These are phyloP conservation scores for Blastobotrys chiropterorum DNA, from an alignment of 805 yeast genomes.

Conservation along the genomic window DNA sequence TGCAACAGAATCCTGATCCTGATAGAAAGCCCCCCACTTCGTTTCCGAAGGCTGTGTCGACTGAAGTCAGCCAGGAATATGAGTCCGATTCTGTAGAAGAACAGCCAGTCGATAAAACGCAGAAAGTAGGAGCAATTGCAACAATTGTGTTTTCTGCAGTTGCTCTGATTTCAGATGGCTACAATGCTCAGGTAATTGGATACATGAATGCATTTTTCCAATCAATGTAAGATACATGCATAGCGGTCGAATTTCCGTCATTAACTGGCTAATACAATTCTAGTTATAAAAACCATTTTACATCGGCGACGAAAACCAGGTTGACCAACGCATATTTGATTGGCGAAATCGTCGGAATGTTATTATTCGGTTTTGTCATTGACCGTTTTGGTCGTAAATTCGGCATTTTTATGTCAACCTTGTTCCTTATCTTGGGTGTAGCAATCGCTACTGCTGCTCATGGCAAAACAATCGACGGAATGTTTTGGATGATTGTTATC, in stretches of 20 bases:
- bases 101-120: neutral
- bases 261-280: neutral
- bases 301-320: conserved; percentile 8
- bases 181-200: conserved; percentile 4
- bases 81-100: neutral
- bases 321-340: conserved; percentile 14
- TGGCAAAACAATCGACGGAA: conserved; percentile 50
- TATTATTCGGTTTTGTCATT: conserved; percentile 11
- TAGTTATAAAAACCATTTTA: neutral
- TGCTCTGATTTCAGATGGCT: conserved; percentile 3
- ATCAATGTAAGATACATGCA: neutral
- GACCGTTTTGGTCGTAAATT: conserved; percentile 15
- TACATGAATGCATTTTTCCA: conserved; percentile 2
- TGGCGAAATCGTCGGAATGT: conserved; percentile 14
- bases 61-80: neutral
- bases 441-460: conserved; percentile 64
- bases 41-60: neutral
- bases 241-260: too few species aligned
- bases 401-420: conserved; percentile 61
- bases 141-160: neutral
- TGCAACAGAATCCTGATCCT: neutral
- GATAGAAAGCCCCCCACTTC: neutral
- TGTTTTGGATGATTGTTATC: conserved; percentile 75
- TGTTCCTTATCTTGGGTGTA: conserved; percentile 56
- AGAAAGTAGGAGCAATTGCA: neutral